phyloP scores from a whole-genome alignment of 805 yeast genomes.

The Tetrapisispora arboricola region DNA sequence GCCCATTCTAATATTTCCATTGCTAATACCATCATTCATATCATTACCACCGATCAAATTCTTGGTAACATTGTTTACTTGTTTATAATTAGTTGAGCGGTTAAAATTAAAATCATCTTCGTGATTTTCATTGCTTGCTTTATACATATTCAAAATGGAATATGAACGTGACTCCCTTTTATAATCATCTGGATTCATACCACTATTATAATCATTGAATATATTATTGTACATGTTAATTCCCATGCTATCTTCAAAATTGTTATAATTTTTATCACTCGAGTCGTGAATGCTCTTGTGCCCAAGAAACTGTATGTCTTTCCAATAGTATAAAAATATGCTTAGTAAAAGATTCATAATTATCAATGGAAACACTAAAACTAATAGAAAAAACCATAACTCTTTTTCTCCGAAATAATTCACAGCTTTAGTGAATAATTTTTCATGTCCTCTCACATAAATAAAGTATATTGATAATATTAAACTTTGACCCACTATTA shows the following conservation, averaged over 20 bases:
- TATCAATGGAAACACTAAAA: slow-evolving; percentile 27
- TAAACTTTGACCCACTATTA: slow-evolving; percentile 28
- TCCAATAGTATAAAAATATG: slow-evolving; percentile 19
- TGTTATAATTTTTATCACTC: background rate
- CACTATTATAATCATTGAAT: background rate
- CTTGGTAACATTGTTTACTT: background rate
- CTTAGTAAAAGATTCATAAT: slow-evolving; percentile 12
- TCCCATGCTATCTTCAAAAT: background rate
- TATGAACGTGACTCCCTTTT: background rate
- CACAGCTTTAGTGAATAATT: slow-evolving; percentile 23
- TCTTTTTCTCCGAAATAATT: slow-evolving; percentile 29
- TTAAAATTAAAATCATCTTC: too few species aligned
- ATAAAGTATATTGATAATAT: slow-evolving; percentile 33
- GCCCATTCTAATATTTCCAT: background rate
- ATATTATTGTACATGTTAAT: background rate
- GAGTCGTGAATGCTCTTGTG: background rate
- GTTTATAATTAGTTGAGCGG: background rate
- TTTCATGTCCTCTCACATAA: slow-evolving; percentile 21
- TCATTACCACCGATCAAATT: background rate
- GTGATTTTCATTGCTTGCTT: background rate
- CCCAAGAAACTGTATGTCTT: slow-evolving; percentile 9
- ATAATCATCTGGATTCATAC: background rate
- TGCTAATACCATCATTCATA: background rate
- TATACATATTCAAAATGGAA: background rate
- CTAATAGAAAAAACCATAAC: slow-evolving; percentile 22